These are phyloP conservation scores for Cetraspora pellucida DNA, from an alignment of 192 early-diverging fungal species.

Conservation along the genomic window DNA sequence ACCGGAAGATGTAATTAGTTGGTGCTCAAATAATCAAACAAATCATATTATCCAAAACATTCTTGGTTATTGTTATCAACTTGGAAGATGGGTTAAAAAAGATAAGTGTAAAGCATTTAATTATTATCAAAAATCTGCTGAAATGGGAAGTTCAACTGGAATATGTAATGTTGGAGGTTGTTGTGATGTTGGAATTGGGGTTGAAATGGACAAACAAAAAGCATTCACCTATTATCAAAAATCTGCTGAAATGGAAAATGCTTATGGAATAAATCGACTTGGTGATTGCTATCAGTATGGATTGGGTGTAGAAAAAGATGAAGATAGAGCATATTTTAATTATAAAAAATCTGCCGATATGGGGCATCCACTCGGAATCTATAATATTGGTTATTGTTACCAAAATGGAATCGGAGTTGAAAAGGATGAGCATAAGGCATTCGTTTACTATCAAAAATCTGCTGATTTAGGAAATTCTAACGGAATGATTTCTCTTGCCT, in stretches of 20 bases:
- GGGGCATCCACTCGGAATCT: constrained; percentile 57
- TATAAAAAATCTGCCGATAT: constrained; percentile 61
- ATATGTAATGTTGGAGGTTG: constrained; percentile 60
- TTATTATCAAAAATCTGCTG: constrained; percentile 58
- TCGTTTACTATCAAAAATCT: constrained; percentile 26
- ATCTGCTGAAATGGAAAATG: constrained; percentile 55
- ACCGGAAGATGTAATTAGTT: no score
- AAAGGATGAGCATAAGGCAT: constrained; percentile 34
- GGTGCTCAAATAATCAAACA: no score
- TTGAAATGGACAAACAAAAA: constrained; percentile 46
- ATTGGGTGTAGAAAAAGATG: constrained; percentile 55
- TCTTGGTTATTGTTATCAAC: neutral
- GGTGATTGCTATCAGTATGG: constrained; percentile 76
- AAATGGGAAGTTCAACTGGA: constrained; percentile 57
- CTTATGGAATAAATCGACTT: constrained; percentile 68
- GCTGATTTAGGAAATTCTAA: neutral
- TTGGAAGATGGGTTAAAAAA: constrained; percentile 64
- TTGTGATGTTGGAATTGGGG: constrained; percentile 63
- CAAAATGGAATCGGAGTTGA: constrained; percentile 55
- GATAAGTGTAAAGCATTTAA: constrained; percentile 64
- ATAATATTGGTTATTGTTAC: constrained; percentile 62
- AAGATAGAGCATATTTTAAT: constrained; percentile 55
- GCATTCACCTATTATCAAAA: constrained; percentile 61
- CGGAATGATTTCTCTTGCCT: no score
- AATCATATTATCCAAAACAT: no score